Conservation (phyloP, 208 protist species). For the Leishmania tropica region DNA sequence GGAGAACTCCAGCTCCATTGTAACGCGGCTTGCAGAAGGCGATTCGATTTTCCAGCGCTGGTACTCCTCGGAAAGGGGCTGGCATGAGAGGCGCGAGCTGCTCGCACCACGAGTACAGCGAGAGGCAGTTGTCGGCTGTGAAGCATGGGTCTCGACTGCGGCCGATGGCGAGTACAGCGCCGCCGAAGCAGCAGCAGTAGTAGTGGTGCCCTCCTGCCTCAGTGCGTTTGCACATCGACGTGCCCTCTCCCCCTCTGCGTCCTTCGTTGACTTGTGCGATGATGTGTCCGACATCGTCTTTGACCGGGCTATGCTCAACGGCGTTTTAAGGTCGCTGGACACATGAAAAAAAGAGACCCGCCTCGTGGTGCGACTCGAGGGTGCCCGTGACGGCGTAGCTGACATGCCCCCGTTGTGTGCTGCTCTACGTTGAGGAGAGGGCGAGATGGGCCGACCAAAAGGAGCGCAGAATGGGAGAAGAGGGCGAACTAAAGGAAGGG, state of each 20-base stretch:
- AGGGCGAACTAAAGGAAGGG: neutral
- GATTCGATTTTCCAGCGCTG: neutral
- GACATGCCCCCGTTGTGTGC: neutral
- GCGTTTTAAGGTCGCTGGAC: neutral
- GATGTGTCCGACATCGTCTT: neutral
- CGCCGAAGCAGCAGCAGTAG: neutral
- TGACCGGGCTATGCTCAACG: neutral
- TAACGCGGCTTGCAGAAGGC: neutral
- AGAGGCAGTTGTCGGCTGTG: neutral
- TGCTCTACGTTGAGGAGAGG: neutral
- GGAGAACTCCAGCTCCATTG: conserved; percentile 15
- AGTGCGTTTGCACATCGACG: neutral
- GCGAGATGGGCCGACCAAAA: neutral
- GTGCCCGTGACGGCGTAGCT: neutral
- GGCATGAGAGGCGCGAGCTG: neutral
- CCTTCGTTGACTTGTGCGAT: neutral
- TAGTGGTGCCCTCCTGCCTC: neutral
- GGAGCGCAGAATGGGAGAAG: neutral
- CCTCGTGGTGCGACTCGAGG: neutral
- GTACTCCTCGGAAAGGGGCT: neutral
- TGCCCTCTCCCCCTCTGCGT: neutral
- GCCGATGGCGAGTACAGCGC: neutral
- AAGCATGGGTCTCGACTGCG: neutral
- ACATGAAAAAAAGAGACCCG: conserved; percentile 5
- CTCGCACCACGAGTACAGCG: neutral